A percentile compares a stretch with the other conserved stretches of the same genome.
Evolutionary conservation across 257 asterid genomes (phyloP).

Genomic region (Euphrasia confusa): DNA sequence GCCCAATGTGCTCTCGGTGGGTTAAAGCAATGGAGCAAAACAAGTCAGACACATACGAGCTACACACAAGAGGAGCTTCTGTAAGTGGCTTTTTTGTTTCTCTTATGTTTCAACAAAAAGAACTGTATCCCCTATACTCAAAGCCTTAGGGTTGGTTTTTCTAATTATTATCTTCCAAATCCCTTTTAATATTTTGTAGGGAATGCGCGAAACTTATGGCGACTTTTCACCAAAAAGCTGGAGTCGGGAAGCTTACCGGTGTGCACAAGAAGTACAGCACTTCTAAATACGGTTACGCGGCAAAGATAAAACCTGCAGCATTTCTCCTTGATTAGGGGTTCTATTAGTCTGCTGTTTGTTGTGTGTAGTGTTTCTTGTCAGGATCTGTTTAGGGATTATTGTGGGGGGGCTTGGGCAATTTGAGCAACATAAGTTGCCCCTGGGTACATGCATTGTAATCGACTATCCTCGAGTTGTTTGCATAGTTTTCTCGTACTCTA

Average conservation of each 20-base stretch:
- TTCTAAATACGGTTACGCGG: slow-evolving; percentile 60
- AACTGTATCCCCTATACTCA: background rate
- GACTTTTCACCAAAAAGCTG: slow-evolving; percentile 62
- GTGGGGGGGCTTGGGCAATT: slow-evolving; percentile 15
- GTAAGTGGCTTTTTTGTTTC: slow-evolving; percentile 36
- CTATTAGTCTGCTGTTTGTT: background rate
- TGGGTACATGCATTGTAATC: background rate
- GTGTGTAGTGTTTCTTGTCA: background rate
- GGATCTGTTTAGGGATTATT: background rate
- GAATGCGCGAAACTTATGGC: slow-evolving; percentile 68
- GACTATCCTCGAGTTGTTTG: background rate
- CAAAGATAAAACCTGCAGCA: slow-evolving; percentile 58
- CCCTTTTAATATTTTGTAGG: slow-evolving; percentile 31
- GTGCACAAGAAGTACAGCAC: slow-evolving; percentile 76
- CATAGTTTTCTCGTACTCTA: background rate
- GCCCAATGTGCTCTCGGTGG: slow-evolving; percentile 64
- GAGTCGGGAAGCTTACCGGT: slow-evolving; percentile 63
- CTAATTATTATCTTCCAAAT: background rate
- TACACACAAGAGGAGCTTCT: slow-evolving; percentile 59
- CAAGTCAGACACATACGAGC: slow-evolving; percentile 52
- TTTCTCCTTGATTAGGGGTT: background rate
- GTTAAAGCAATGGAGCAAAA: slow-evolving; percentile 54
- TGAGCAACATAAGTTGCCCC: slow-evolving; percentile 36
- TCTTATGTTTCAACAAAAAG: background rate
- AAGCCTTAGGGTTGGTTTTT: background rate